These are phyloP conservation scores for Globisporangium barbulae DNA, from an alignment of 352 stramenopile species.

Conservation along the genomic window DNA sequence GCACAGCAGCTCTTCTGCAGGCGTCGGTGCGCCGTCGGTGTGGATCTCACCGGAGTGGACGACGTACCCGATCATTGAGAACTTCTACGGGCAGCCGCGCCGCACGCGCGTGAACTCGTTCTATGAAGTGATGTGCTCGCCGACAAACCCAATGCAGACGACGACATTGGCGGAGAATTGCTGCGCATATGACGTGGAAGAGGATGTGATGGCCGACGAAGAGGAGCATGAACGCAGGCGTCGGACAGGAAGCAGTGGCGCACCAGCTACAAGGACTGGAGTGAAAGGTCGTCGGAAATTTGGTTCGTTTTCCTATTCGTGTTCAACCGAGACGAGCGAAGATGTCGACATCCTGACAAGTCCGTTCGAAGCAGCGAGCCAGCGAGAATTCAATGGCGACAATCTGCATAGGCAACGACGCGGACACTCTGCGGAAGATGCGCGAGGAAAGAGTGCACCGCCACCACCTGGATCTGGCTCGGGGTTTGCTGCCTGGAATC, in stretches of 20 bases:
- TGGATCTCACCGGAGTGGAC: constrained; percentile 75
- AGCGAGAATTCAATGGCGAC: constrained; percentile 5
- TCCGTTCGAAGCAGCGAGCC: constrained; percentile 2
- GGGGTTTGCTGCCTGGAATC: constrained; percentile 45
- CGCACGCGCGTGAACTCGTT: constrained; percentile 65
- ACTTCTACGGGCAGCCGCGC: constrained; percentile 61
- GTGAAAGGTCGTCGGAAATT: constrained; percentile 27
- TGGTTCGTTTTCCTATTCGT: constrained; percentile 66
- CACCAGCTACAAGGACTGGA: constrained; percentile 7
- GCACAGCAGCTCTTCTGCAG: constrained; percentile 2
- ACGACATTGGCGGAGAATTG: constrained; percentile 61
- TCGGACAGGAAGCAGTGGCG: background rate
- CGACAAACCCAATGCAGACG: constrained; percentile 46
- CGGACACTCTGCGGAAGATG: constrained; percentile 2
- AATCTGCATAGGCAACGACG: constrained; percentile 5
- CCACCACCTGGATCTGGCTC: constrained; percentile 16
- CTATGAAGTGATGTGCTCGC: constrained; percentile 80
- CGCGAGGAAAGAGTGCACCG: background rate
- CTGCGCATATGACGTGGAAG: constrained; percentile 39
- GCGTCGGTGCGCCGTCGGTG: constrained; percentile 43
- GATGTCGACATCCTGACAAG: constrained; percentile 24
- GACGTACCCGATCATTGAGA: constrained; percentile 73
- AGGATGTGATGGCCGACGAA: constrained; percentile 16
- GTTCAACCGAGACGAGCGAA: constrained; percentile 67
- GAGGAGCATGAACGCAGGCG: background rate